These are phyloP conservation scores for Magnusiomyces tetraspermus DNA, from an alignment of 1,139 yeast species.

Conservation along the genomic window DNA sequence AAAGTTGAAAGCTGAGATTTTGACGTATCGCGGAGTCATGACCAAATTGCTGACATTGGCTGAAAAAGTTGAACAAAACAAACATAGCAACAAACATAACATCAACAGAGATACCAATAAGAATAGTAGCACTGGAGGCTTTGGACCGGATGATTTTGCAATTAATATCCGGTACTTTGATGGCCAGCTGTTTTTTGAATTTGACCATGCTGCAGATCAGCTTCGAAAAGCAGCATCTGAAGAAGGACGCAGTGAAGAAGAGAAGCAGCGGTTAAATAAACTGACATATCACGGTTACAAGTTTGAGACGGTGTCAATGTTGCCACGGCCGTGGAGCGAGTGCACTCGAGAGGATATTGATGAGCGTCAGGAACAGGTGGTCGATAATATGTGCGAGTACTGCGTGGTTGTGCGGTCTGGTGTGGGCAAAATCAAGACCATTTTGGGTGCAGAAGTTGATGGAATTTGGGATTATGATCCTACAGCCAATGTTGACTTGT, in stretches of 20 bases:
- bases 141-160: slow-evolving; percentile 46
- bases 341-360: slow-evolving; percentile 60
- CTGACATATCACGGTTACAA: slow-evolving; percentile 50
- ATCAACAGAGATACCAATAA: no score
- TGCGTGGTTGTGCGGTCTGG: slow-evolving; percentile 75
- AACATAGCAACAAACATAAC: slow-evolving; percentile 15
- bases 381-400: slow-evolving; percentile 67
- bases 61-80: slow-evolving; percentile 31
- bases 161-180: slow-evolving; percentile 59
- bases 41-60: slow-evolving; percentile 56
- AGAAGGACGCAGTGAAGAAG: slow-evolving; percentile 19
- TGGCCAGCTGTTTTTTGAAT: slow-evolving; percentile 76
- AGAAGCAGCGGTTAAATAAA: slow-evolving; percentile 22
- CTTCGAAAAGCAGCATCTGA: slow-evolving; percentile 19
- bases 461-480: slow-evolving; percentile 79
- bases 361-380: slow-evolving; percentile 44
- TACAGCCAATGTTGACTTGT: slow-evolving; percentile 24
- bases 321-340: slow-evolving; percentile 68
- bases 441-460: slow-evolving; percentile 87
- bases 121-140: no score
- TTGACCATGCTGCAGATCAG: slow-evolving; percentile 38
- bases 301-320: slow-evolving; percentile 70
- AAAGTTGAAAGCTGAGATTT: slow-evolving; percentile 51
- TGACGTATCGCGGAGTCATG: slow-evolving; percentile 81
- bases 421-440: slow-evolving; percentile 57